phyloP scores from a whole-genome alignment of 2,329 filamentous ascomycete species.

The Zasmidium angulare region DNA sequence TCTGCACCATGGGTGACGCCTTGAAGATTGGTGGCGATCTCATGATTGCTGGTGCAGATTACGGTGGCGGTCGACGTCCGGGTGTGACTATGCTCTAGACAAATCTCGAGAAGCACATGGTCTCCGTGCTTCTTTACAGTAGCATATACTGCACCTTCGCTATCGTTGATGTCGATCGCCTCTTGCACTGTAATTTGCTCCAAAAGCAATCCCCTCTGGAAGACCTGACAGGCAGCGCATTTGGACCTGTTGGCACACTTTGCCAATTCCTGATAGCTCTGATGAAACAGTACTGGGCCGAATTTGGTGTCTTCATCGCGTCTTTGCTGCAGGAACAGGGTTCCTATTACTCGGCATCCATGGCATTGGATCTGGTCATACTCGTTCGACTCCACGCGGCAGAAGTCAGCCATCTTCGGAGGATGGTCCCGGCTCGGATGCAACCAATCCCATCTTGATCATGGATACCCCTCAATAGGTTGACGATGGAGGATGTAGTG shows the following conservation, averaged over 20 bases:
- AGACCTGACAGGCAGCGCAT: constrained; percentile 4
- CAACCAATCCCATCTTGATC: background rate
- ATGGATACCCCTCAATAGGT: no score
- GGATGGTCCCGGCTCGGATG: background rate
- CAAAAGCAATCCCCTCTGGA: background rate
- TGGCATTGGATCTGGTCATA: constrained; percentile 1
- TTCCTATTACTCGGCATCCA: background rate
- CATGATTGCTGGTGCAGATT: background rate
- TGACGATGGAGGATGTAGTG: no score
- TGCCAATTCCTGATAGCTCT: background rate
- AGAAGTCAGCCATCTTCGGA: background rate
- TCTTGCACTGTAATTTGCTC: constrained; percentile 1
- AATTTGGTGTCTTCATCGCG: background rate
- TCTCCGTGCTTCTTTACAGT: background rate
- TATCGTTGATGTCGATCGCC: background rate
- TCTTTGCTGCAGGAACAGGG: background rate
- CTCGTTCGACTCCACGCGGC: background rate
- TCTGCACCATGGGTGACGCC: background rate
- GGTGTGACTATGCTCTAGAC: background rate
- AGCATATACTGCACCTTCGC: background rate
- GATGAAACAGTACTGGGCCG: background rate
- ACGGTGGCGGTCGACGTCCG: background rate
- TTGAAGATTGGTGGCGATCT: background rate
- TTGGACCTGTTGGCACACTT: background rate
- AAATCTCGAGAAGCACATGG: background rate